Conservation (phyloP, 768 basidiomycete genomes). For the Lentinula sp. region DNA sequence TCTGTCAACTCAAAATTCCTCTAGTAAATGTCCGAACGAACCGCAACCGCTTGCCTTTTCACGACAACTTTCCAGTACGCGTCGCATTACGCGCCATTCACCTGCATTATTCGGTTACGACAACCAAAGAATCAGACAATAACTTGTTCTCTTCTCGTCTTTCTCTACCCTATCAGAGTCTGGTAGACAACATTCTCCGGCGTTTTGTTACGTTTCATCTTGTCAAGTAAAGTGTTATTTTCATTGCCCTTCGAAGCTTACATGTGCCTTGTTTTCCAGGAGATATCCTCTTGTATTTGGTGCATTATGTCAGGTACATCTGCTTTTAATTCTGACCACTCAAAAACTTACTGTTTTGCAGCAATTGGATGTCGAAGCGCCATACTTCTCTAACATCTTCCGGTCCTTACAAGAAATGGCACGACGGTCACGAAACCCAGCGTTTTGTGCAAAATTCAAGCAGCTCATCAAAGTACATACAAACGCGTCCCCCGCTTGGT, state of each 20-base stretch:
- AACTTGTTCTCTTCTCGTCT: slow-evolving; percentile 51
- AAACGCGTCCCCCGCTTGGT: neutral
- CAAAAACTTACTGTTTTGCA: slow-evolving; percentile 18
- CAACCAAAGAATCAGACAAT: slow-evolving; percentile 12
- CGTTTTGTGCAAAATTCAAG: slow-evolving; percentile 39
- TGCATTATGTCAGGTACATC: slow-evolving; percentile 50
- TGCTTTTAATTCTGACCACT: slow-evolving; percentile 3
- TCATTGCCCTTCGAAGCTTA: slow-evolving; percentile 10
- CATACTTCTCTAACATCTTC: slow-evolving; percentile 42
- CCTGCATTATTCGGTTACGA: slow-evolving; percentile 27
- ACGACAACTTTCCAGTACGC: slow-evolving; percentile 24
- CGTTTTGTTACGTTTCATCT: slow-evolving; percentile 55
- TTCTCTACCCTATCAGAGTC: slow-evolving; percentile 46
- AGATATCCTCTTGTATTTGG: slow-evolving; percentile 79
- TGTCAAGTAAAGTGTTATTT: slow-evolving; percentile 35
- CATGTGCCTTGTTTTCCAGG: slow-evolving; percentile 28
- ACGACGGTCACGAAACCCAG: slow-evolving; percentile 40
- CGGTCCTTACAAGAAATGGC: slow-evolving; percentile 46
- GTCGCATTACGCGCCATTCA: slow-evolving; percentile 32
- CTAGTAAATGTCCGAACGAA: slow-evolving; percentile 36
- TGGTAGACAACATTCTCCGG: slow-evolving; percentile 45
- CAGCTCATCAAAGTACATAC: slow-evolving; percentile 23
- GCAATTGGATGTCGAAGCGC: slow-evolving; percentile 53
- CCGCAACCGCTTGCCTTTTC: slow-evolving; percentile 21
- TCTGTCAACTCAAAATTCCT: neutral